These are phyloP conservation scores for Aspergillus nomiae DNA, from an alignment of 2,329 filamentous ascomycete genomes.

Conservation along the genomic window DNA sequence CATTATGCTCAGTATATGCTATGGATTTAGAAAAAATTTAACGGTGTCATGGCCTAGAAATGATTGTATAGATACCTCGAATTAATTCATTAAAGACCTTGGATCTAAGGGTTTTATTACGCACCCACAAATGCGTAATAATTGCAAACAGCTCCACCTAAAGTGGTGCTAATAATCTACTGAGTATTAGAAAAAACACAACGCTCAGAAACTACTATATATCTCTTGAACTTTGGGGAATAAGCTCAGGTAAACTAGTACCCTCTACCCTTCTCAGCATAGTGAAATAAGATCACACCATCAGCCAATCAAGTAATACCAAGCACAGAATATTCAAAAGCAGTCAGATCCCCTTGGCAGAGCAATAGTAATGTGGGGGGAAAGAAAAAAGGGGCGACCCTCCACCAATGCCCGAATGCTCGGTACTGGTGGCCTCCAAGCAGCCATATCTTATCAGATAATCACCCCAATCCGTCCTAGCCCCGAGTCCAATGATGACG, in stretches of 20 bases:
- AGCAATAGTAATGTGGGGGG: neutral
- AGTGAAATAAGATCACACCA: neutral
- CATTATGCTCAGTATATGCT: neutral
- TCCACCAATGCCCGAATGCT: neutral
- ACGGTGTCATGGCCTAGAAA: neutral
- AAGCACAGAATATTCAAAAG: neutral
- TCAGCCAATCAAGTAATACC: neutral
- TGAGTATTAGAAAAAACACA: neutral
- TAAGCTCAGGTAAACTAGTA: too few relatives aligned
- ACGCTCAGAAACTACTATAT: too few relatives aligned
- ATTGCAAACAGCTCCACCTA: neutral
- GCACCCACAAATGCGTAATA: neutral
- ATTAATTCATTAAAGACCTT: neutral
- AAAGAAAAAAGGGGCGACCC: neutral
- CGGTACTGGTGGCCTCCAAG: neutral
- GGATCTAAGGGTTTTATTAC: neutral
- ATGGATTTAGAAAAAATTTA: neutral
- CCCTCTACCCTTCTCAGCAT: neutral
- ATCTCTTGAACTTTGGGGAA: too few relatives aligned
- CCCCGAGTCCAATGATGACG: neutral
- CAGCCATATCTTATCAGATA: slow-evolving; percentile 13
- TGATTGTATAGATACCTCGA: neutral
- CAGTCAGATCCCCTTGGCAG: neutral
- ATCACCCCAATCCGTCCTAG: slow-evolving; percentile 10
- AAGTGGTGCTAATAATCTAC: neutral